A percentile compares a stretch with the other conserved stretches of the same genome.
Conservation (phyloP, 139 green algal species). For the Chlamydomonas schloesseri region DNA sequence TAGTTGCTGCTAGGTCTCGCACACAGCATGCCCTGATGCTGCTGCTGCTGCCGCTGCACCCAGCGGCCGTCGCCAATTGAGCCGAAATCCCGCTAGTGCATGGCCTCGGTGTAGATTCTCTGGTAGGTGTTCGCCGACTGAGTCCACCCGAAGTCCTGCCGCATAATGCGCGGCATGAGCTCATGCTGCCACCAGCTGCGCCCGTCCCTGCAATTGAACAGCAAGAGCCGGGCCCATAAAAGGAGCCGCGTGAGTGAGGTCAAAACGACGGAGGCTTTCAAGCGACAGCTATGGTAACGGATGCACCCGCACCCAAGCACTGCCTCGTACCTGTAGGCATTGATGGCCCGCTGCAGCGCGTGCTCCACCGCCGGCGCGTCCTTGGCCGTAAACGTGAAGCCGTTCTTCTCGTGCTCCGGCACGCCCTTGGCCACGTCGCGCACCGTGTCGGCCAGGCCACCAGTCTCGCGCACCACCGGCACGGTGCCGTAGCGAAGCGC, state of each 20-base stretch:
- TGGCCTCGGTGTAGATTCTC: conserved; percentile 44
- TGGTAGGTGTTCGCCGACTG: conserved; percentile 45
- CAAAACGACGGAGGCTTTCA: too few species aligned
- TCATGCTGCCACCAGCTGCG: conserved; percentile 56
- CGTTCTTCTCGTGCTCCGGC: conserved; percentile 68
- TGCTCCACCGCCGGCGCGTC: conserved; percentile 72
- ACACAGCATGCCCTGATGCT: too few species aligned
- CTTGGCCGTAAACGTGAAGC: conserved; percentile 85
- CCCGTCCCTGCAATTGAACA: conserved; percentile 40
- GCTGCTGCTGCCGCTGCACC: too few species aligned
- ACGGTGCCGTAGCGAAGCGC: conserved; percentile 74
- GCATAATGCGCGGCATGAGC: conserved; percentile 59
- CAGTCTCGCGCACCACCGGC: conserved; percentile 23
- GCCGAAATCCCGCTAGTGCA: too few species aligned
- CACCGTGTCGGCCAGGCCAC: conserved; percentile 89
- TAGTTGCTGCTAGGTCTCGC: too few species aligned
- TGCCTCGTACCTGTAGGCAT: conserved; percentile 56
- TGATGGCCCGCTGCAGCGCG: conserved; percentile 74
- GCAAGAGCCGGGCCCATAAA: neutral
- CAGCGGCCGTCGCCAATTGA: too few species aligned
- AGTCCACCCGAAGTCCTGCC: conserved; percentile 56
- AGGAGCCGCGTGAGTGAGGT: neutral
- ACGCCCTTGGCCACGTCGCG: conserved; percentile 67
- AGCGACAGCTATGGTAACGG: too few species aligned
- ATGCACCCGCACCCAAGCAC: neutral